A percentile compares a stretch with the other conserved stretches of the same genome.
Conservation (phyloP, 1,284 basidiomycete genomes). For the Boletus subluridellus region DNA sequence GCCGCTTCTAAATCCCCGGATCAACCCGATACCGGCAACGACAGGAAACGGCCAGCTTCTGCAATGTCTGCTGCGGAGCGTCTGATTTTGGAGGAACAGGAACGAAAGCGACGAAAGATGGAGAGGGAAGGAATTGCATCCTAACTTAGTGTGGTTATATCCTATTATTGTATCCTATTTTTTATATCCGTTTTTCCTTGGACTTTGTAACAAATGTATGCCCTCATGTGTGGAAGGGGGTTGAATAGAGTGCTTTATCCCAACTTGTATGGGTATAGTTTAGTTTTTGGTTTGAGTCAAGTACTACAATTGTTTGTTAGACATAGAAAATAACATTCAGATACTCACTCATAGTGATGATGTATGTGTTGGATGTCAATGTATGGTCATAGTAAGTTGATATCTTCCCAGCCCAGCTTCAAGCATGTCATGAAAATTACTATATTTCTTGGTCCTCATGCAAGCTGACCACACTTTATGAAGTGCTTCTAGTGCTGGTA, state of each 20-base stretch:
- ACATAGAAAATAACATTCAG: neutral
- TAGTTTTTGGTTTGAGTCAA: neutral
- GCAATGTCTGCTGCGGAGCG: conserved; percentile 80
- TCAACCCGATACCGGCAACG: conserved; percentile 34
- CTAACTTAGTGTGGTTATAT: conserved; percentile 14
- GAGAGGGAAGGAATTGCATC: conserved; percentile 47
- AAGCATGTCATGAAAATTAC: neutral
- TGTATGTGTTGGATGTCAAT: neutral
- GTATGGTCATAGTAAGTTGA: neutral
- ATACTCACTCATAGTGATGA: conserved; percentile 2
- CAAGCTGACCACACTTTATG: neutral
- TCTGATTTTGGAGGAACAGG: conserved; percentile 83
- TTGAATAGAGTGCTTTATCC: neutral
- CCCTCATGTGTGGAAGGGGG: too few relatives aligned
- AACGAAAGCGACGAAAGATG: conserved; percentile 72
- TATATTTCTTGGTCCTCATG: neutral
- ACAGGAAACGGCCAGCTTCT: conserved; percentile 53
- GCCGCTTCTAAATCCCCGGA: conserved; percentile 29
- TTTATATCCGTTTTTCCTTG: neutral
- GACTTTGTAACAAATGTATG: neutral
- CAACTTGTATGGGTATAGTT: neutral
- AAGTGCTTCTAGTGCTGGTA: too few relatives aligned
- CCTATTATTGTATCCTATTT: conserved; percentile 1
- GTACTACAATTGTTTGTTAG: neutral
- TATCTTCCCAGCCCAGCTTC: neutral